Evolutionary conservation across 164 flowering plant genomes (phyloP).

Genomic region (Pachysandra terminalis): DNA sequence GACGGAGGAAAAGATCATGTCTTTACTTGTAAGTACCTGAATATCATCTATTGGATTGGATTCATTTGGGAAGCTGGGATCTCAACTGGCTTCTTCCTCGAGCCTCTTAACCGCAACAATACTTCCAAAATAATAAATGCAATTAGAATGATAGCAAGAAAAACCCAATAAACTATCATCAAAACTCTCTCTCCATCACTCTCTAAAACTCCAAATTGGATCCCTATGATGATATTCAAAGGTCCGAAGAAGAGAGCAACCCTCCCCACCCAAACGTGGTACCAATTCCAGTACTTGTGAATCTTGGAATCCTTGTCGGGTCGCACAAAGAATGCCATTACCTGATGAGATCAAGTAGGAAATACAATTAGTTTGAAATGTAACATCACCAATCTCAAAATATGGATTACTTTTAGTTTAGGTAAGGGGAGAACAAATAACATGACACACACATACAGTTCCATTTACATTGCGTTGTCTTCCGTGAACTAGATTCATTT

Average conservation of each 20-base stretch:
- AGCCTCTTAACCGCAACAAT: conserved; percentile 28
- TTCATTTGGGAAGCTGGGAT: conserved; percentile 42
- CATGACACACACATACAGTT: neutral
- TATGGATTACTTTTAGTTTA: no score
- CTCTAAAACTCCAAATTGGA: conserved; percentile 44
- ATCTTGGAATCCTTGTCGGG: conserved; percentile 59
- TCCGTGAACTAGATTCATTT: neutral
- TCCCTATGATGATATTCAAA: conserved; percentile 60
- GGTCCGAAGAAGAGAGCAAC: conserved; percentile 63
- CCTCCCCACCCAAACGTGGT: conserved; percentile 71
- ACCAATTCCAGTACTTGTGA: conserved; percentile 76
- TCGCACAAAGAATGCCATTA: conserved; percentile 61
- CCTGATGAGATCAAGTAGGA: conserved; percentile 32
- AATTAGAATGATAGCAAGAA: conserved; percentile 36
- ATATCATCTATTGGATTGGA: conserved; percentile 13
- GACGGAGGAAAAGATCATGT: no score
- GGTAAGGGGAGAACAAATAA: no score
- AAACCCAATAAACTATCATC: conserved; percentile 68
- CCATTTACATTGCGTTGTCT: neutral
- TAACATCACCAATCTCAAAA: neutral
- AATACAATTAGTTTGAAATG: conserved; percentile 7
- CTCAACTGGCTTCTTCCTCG: conserved; percentile 20
- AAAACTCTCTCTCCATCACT: conserved; percentile 44
- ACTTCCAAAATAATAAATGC: conserved; percentile 55
- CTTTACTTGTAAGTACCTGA: no score